Base-by-base conservation (phyloP, 345 rosid genomes). In the Euphorbia peplus region DNA sequence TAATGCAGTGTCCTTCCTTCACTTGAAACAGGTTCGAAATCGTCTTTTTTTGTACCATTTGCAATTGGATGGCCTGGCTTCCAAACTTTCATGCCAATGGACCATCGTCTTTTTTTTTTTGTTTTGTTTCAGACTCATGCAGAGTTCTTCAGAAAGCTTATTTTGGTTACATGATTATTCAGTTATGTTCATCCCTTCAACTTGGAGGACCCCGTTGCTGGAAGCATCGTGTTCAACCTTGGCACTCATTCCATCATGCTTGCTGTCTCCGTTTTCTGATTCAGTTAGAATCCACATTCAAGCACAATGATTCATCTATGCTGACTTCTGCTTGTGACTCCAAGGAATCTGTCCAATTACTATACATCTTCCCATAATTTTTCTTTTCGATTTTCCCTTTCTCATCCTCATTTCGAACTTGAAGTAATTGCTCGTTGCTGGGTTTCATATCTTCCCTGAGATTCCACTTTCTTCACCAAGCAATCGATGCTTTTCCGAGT, bases 371-470 rank as follows among this genome's bases (percentile, higher is more conserved):
- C 42, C 59, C 64, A 60, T 74, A 67, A 67, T 62, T 25, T 42
- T 62, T 61, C 60, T 15, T 51, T 19, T 18, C 18, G 32, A 5
- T 22, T 66, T 21, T 53, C 51, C 60, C 42, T 54, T 71, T 24
- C 28, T 26, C 72, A 42, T 57, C 51, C 57, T 39, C 72, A 55
- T 59, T 70, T 59, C 73, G 70, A 60, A 67, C 75, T 59, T 73
- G 71, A 59, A 67, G 4, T 32, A 32, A 28, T 21, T 64, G 52
- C 41, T 68, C 76, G 50, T 75, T 60, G 42, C 29, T 10, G 30
- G 52, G 50, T 5, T 11, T 39, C 42, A 2, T 4, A 30, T 39
- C 58, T 51, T 62, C 70, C 50, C n/a, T 48, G 51, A 16, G 64
- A 25, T 50, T 64, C 48, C 52, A 60, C 53, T 32, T 64, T 67